Conservation (phyloP, 2,329 filamentous ascomycete species). For the Malbranchea zuffiana region DNA sequence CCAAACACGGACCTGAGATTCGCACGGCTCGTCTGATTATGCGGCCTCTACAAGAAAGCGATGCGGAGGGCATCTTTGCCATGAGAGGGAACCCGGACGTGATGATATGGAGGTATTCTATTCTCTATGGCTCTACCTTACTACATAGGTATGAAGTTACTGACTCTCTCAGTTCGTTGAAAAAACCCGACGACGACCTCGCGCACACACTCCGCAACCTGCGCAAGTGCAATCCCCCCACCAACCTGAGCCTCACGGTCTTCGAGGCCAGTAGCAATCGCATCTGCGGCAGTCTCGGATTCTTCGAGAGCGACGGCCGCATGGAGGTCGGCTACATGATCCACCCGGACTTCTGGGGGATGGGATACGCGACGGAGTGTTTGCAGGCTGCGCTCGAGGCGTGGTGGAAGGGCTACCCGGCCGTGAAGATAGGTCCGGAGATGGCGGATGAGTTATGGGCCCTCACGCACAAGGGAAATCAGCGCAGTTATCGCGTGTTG, state of each 20-base stretch:
- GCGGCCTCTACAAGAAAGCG: constrained; percentile 15
- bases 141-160: constrained; percentile 14
- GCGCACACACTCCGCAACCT: constrained; percentile 4
- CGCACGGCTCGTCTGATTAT: constrained; percentile 15
- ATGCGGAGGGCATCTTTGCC: constrained; percentile 18
- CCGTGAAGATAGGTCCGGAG: background rate
- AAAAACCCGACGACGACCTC: constrained; percentile 9
- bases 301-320: background rate
- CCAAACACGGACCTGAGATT: constrained; percentile 2
- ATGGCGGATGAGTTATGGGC: constrained; percentile 4
- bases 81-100: constrained; percentile 20
- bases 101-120: constrained; percentile 23
- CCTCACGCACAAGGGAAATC: constrained; percentile 5
- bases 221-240: constrained; percentile 5
- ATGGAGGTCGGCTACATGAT: constrained; percentile 12
- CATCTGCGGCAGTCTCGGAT: constrained; percentile 3
- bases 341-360: constrained; percentile 13
- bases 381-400: constrained; percentile 9
- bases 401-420: constrained; percentile 11
- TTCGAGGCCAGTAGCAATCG: constrained; percentile 3
- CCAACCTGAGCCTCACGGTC: constrained; percentile 3
- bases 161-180: constrained; percentile 4
- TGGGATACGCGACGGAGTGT: constrained; percentile 14
- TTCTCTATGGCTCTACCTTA: background rate
- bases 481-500: constrained; percentile 8